phyloP scores from a whole-genome alignment of 1,284 basidiomycete species.

The Trichosporon sp. region DNA sequence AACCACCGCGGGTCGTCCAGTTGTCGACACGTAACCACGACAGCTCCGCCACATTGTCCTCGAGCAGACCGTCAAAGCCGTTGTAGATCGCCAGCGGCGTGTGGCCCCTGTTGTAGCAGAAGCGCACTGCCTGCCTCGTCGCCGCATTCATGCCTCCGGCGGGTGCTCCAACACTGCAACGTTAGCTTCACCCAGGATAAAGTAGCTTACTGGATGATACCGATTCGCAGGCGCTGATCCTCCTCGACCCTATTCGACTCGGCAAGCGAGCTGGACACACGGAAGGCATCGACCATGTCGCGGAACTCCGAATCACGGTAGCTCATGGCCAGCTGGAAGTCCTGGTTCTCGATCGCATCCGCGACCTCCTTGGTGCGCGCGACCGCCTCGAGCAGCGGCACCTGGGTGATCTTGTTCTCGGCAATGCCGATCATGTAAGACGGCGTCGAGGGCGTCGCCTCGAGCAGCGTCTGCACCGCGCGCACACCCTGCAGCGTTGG shows the following conservation, averaged over 20 bases:
- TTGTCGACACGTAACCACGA: conserved; percentile 97
- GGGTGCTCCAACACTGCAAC: conserved; percentile 81
- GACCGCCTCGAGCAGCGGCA: conserved; percentile 89
- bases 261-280: conserved; percentile 62
- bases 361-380: conserved; percentile 80
- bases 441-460: conserved; percentile 80
- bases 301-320: conserved; percentile 87
- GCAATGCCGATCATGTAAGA: conserved; percentile 96
- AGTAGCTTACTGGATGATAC: conserved; percentile 77
- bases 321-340: conserved; percentile 82
- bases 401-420: conserved; percentile 90
- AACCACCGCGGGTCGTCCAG: conserved; percentile 95
- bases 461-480: conserved; percentile 84
- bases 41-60: conserved; percentile 77
- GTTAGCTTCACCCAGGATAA: neutral
- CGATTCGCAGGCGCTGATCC: conserved; percentile 72
- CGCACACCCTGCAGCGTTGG: conserved; percentile 92
- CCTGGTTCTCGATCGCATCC: conserved; percentile 70
- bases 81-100: conserved; percentile 87
- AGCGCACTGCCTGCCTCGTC: conserved; percentile 86
- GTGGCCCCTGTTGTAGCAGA: conserved; percentile 88
- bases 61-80: conserved; percentile 87
- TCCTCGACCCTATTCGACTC: conserved; percentile 59
- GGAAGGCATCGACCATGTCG: conserved; percentile 80
- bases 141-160: conserved; percentile 99